Percentiles rank a stretch among this genome's conserved stretches.
Evolutionary conservation across 2,329 filamentous ascomycete species (phyloP).

Genomic region (Apiospora saccharicola): DNA sequence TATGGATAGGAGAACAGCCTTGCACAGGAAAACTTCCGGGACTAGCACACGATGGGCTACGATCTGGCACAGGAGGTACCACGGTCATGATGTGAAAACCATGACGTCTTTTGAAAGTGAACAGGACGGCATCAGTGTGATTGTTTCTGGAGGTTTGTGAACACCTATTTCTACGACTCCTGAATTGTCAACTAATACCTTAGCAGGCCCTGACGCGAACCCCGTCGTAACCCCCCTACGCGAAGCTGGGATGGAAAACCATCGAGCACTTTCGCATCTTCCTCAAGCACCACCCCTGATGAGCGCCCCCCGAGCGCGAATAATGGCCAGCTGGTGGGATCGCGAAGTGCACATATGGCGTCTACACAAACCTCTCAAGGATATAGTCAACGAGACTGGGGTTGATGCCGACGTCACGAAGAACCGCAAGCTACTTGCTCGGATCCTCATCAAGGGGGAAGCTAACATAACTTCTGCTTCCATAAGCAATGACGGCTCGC

Average conservation of each 20-base stretch:
- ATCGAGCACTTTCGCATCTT: constrained; percentile 81
- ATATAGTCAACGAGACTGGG: constrained; percentile 52
- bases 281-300: constrained; percentile 79
- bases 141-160: constrained; percentile 85
- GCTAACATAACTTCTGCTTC: constrained; percentile 81
- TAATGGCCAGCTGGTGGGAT: constrained; percentile 93
- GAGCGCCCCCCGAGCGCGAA: constrained; percentile 75
- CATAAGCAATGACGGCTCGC: constrained; percentile 73
- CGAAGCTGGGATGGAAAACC: constrained; percentile 79
- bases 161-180: background rate
- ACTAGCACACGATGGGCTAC: constrained; percentile 79
- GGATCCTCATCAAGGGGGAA: constrained; percentile 74
- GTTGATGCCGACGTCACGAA: constrained; percentile 54
- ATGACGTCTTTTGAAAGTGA: constrained; percentile 86
- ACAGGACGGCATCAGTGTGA: constrained; percentile 75
- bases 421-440: constrained; percentile 72
- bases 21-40: constrained; percentile 74
- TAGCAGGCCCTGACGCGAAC: constrained; percentile 80
- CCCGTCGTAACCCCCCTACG: constrained; percentile 83
- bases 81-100: constrained; percentile 93
- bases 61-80: constrained; percentile 84
- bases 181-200: constrained; percentile 39
- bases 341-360: constrained; percentile 86
- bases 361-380: constrained; percentile 53
- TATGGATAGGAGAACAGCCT: constrained; percentile 86